Evolutionary conservation across 2,329 filamentous ascomycete genomes (phyloP).

Genomic region (Colletotrichum sp.): DNA sequence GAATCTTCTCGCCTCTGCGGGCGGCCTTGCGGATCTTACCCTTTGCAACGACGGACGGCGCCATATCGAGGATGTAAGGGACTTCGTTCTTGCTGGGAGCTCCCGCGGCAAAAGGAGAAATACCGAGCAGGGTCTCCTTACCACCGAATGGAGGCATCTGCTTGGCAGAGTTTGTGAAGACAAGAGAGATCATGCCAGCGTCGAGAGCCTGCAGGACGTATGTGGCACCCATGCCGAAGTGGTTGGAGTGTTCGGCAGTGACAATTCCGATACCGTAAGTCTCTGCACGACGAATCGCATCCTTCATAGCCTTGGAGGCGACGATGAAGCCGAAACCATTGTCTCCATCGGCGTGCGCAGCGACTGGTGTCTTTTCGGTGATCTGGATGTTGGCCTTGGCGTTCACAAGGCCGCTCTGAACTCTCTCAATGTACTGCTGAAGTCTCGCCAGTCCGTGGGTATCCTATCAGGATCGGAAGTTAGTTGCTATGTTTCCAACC

Average conservation of each 20-base stretch:
- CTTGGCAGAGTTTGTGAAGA: constrained; percentile 74
- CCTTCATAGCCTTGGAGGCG: constrained; percentile 68
- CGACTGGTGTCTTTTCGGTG: constrained; percentile 69
- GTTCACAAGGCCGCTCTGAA: constrained; percentile 72
- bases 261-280: constrained; percentile 76
- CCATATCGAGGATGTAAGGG: constrained; percentile 79
- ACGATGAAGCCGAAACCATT: constrained; percentile 81
- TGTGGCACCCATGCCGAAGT: constrained; percentile 86
- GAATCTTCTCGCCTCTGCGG: constrained; percentile 70
- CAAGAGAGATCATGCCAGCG: constrained; percentile 70
- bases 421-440: constrained; percentile 76
- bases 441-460: constrained; percentile 79
- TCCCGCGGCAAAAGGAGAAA: constrained; percentile 77
- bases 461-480: constrained; percentile 38
- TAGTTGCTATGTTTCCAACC: not conserved
- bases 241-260: constrained; percentile 76
- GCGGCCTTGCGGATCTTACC: constrained; percentile 76
- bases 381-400: constrained; percentile 63
- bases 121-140: constrained; percentile 71
- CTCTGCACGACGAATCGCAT: constrained; percentile 70
- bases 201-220: constrained; percentile 78
- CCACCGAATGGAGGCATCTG: constrained; percentile 76
- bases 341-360: constrained; percentile 68
- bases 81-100: constrained; percentile 62
- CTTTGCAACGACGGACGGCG: constrained; percentile 69